Percentiles rank a stretch among this genome's conserved stretches.
phyloP scores from a whole-genome alignment of 2,329 filamentous ascomycete species.

The Ophiocordyceps polyrhachis-furcata region DNA sequence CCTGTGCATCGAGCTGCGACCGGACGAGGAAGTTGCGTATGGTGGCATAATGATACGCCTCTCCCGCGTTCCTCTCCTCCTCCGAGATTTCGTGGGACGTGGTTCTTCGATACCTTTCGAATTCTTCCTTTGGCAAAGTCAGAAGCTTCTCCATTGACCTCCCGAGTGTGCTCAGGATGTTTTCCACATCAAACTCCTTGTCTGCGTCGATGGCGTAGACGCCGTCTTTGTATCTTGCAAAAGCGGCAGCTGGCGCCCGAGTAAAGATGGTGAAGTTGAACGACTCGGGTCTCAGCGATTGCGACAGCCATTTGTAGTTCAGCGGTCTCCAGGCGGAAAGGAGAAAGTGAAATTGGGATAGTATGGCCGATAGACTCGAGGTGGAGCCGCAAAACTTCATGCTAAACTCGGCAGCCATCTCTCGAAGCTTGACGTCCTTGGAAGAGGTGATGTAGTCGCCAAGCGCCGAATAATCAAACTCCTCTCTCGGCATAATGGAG shows the following conservation, averaged over 20 bases:
- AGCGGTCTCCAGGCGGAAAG: constrained; percentile 68
- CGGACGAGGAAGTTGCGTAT: constrained; percentile 82
- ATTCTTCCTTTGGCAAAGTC: constrained; percentile 65
- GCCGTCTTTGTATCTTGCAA: constrained; percentile 66
- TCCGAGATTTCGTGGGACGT: constrained; percentile 51
- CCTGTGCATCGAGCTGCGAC: constrained; percentile 83
- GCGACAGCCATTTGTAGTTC: constrained; percentile 47
- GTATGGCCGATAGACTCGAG: constrained; percentile 79
- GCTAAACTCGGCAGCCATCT: constrained; percentile 43
- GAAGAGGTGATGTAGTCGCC: constrained; percentile 86
- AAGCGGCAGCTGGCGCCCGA: constrained; percentile 58
- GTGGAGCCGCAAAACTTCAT: constrained; percentile 89
- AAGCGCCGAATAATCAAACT: constrained; percentile 82
- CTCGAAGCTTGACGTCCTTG: constrained; percentile 53
- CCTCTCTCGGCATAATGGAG: constrained; percentile 76
- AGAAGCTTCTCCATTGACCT: constrained; percentile 95
- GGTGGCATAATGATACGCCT: constrained; percentile 75
- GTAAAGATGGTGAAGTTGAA: constrained; percentile 52
- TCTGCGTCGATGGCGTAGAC: constrained; percentile 91
- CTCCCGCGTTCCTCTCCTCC: constrained; percentile 51
- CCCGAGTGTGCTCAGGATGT: constrained; percentile 76
- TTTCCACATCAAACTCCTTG: constrained; percentile 74
- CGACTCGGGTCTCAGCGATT: constrained; percentile 42
- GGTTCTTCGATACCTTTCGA: constrained; percentile 61
- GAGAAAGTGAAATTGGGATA: constrained; percentile 85